Base-by-base conservation (phyloP, 192 early-diverging fungal species). In the Oehlia diaphana region DNA sequence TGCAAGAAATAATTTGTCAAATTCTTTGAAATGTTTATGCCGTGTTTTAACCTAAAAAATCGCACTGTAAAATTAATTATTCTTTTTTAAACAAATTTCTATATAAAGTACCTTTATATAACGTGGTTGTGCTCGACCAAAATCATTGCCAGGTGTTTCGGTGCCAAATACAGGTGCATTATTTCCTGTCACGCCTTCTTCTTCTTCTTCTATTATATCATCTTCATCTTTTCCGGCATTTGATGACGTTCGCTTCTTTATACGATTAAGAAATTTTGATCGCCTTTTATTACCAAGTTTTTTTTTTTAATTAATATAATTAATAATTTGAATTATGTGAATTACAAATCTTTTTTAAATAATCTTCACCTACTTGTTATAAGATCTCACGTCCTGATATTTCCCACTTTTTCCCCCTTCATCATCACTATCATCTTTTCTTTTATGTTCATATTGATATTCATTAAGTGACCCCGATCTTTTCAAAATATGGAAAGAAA, bases 401-500 rank as follows among this genome's bases (percentile, higher is more conserved):
- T n/a, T 37, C 4, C 23, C 16, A 35, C 33, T 39, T 47, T 10
- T 50, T 14, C n/a, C 9, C 33, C 9, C 16, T 50, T 50, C 71
- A 50, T 72, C 47, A 26, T 49, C 47, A 31, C 23, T 31, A 53
- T 50, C 16, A 16, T 72, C 35, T 44, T 58, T 58, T 19, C 53
- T 58, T 21, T 19, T 21, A 19, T 21, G 53, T 21, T 58, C 64
- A 63, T 62, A 64, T 3, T 44, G 26, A 23, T 62, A 42, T 28
- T 79, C 33, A 53, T 28, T 71, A 44, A 71, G 53, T 39, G 67
- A 49, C 13, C 77, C 67, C 0, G 77, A 37, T n/a, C 77, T 50
- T 79, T 79, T 37, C 77, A 79, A 42, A 71, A 79, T 79, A 26
- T 79, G 77, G 63, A 79, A 71, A 39, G 77, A 79, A 62, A 79